Percentiles rank a stretch among this genome's conserved stretches.
Conservation (phyloP, 2,329 filamentous ascomycete genomes). For the Erysiphe neolycopersici region DNA sequence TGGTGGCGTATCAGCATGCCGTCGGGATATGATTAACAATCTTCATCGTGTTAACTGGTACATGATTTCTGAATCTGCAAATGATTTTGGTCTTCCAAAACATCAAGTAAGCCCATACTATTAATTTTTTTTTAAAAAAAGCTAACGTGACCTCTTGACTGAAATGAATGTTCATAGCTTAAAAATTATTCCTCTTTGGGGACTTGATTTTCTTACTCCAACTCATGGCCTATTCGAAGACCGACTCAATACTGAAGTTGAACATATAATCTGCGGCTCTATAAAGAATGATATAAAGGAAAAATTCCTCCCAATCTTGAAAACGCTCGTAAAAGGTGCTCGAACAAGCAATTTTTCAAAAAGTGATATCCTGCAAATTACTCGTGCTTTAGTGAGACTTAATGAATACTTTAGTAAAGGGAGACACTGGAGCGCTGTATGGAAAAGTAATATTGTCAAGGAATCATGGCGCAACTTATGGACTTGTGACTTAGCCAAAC, state of each 20-base stretch:
- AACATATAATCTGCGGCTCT: constrained; percentile 7
- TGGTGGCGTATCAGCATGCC: constrained; percentile 23
- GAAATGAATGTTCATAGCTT: constrained; percentile 20
- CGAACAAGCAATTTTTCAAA: constrained; percentile 19
- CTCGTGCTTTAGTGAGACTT: constrained; percentile 8
- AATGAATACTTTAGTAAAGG: constrained; percentile 16
- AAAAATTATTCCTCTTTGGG: constrained; percentile 23
- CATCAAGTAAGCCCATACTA: constrained; percentile 10
- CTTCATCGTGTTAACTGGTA: constrained; percentile 22
- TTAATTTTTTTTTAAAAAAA: not conserved
- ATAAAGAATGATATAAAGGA: constrained; percentile 18
- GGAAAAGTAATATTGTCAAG: constrained; percentile 20
- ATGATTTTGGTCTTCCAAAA: constrained; percentile 21
- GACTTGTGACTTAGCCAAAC: constrained; percentile 18
- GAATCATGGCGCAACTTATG: constrained; percentile 20
- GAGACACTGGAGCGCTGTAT: constrained; percentile 20
- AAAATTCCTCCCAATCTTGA: constrained; percentile 26
- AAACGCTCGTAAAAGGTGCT: constrained; percentile 22
- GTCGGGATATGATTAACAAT: constrained; percentile 23
- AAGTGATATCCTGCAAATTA: constrained; percentile 18
- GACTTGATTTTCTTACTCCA: constrained; percentile 21
- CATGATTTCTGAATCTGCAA: constrained; percentile 24
- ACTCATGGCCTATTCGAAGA: constrained; percentile 23
- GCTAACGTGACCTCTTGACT: constrained; percentile 2
- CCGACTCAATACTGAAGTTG: constrained; percentile 21